Base-by-base conservation (phyloP, 805 yeast genomes). In the Nakazawaea holstii region DNA sequence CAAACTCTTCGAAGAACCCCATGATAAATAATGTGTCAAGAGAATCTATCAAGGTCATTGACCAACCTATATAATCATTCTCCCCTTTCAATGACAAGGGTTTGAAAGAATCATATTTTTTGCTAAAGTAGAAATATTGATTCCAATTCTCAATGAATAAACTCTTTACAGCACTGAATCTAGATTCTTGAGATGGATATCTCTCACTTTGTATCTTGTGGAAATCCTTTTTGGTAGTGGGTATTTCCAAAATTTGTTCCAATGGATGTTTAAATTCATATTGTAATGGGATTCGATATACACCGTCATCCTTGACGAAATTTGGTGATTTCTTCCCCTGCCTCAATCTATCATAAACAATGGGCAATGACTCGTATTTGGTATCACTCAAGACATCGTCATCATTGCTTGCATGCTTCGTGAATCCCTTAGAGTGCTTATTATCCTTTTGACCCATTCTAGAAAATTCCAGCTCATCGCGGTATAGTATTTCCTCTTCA, bases 1-100 rank as follows among this genome's bases (percentile, higher is more conserved):
- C 69, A 53, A 91, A 81, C 38, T 71, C 73, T 13, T 70, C 74
- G 58, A 73, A 70, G 53, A 86, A 85, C 35, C 81, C 83, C 69
- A 90, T 67, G 3, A 91, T 72, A 6, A 91, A 82, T 49, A 87
- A 75, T 10, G 92, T 82, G 51, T 94, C 96, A 37, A 91, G 61
- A 8, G 86, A 74, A 61, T 91, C 97, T 24, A 91, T 67, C 43
- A 90, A 64, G 0, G 96, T 88, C 55, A 82, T 74, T 0, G 95
- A 79, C 49, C 49, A 47, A 9, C 46, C 49, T 5, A 47, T n/a
- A 14, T 41, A 41, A 27, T 41, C 46, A 28, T 47, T 24, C 10
- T 29, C 35, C 6, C 46, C 49, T 5, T 15, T 28, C 32, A 46
- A 36, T 6, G 49, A n/a, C 26, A 46, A 46, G 2, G 49, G 49